Percentiles rank a stretch among this genome's conserved stretches.
Evolutionary conservation across 2,329 filamentous ascomycete species (phyloP).

Genomic region (Penicillium glabrum): DNA sequence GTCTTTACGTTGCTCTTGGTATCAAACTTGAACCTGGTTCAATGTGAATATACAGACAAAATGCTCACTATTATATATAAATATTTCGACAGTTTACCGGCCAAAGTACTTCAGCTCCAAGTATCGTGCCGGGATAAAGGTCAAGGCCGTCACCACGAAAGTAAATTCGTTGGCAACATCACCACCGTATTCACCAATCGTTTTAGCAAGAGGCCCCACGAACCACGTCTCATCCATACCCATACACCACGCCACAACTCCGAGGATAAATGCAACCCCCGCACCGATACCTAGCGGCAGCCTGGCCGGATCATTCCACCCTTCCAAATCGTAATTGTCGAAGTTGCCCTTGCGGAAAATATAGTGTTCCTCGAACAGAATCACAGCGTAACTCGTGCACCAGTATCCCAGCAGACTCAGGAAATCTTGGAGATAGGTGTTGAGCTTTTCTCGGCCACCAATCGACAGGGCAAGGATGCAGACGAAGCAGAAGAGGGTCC

Average conservation of each 20-base stretch:
- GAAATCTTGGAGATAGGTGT: slow-evolving; percentile 49
- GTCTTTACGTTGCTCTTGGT: neutral
- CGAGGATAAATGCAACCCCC: slow-evolving; percentile 45
- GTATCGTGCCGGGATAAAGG: slow-evolving; percentile 50
- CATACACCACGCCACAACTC: slow-evolving; percentile 52
- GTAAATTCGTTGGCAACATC: slow-evolving; percentile 56
- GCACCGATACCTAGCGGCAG: slow-evolving; percentile 49
- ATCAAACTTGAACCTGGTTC: neutral
- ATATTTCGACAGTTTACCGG: slow-evolving; percentile 24
- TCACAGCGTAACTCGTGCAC: slow-evolving; percentile 51
- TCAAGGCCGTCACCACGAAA: slow-evolving; percentile 50
- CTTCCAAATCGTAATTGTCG: slow-evolving; percentile 51
- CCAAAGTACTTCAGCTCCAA: slow-evolving; percentile 51
- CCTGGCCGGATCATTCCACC: slow-evolving; percentile 47
- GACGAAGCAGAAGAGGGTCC: slow-evolving; percentile 49
- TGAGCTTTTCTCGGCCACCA: slow-evolving; percentile 44
- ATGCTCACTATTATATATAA: neutral
- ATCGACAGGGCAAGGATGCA: slow-evolving; percentile 49
- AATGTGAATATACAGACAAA: neutral
- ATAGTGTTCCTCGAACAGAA: slow-evolving; percentile 52
- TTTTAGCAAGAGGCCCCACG: slow-evolving; percentile 46
- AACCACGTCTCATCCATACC: slow-evolving; percentile 62
- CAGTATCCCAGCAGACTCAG: slow-evolving; percentile 52
- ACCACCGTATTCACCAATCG: slow-evolving; percentile 48
- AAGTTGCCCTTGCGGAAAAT: slow-evolving; percentile 46